Conservation (phyloP, 108 stramenopile genomes). For the Nitzschia sp. region DNA sequence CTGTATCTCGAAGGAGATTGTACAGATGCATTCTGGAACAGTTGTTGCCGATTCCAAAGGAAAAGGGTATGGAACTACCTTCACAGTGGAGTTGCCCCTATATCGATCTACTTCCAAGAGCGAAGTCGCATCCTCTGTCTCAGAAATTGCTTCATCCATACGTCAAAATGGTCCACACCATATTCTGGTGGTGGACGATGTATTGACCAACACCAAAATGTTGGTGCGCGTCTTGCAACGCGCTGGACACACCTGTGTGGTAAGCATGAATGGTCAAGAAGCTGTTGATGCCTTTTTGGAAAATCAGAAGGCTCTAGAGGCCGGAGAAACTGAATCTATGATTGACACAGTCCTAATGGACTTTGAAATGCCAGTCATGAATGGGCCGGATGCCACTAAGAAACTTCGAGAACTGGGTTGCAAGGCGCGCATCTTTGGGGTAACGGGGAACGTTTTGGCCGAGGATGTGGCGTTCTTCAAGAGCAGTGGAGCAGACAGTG, state of each 20-base stretch:
- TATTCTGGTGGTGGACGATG: conserved; percentile 42
- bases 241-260: conserved; percentile 33
- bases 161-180: background rate
- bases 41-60: conserved; percentile 47
- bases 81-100: conserved; percentile 50
- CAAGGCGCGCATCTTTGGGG: conserved; percentile 37
- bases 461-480: conserved; percentile 43
- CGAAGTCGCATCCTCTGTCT: background rate
- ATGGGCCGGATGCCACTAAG: conserved; percentile 41
- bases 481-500: conserved; percentile 35
- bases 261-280: conserved; percentile 39
- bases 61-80: conserved; percentile 46
- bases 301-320: conserved; percentile 5
- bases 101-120: conserved; percentile 9
- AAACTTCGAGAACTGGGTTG: conserved; percentile 40
- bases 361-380: conserved; percentile 49
- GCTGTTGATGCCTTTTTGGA: conserved; percentile 29
- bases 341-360: conserved; percentile 44
- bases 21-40: conserved; percentile 54
- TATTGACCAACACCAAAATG: conserved; percentile 40
- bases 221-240: conserved; percentile 36
- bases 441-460: conserved; percentile 44
- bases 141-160: background rate
- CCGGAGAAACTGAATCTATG: background rate
- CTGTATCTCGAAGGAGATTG: conserved; percentile 61